Evolutionary conservation across 148 eudicot species (phyloP).

Genomic region (Persicaria maculosa): DNA sequence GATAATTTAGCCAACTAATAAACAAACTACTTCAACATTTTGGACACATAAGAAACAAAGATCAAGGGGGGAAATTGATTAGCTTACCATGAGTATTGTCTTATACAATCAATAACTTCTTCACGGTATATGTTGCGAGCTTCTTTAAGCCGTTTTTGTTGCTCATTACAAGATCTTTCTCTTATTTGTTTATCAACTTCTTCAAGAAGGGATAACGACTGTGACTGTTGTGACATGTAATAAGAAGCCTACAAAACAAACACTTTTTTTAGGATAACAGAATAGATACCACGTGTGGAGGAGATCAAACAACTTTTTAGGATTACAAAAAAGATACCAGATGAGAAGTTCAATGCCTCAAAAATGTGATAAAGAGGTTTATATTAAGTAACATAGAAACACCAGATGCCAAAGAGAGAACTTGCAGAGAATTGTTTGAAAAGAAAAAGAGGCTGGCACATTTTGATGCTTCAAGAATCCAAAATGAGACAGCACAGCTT

Average conservation of each 20-base stretch:
- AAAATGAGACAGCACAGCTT: not conserved
- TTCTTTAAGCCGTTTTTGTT: slow-evolving; percentile 82
- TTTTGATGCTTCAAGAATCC: not conserved
- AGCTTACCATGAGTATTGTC: slow-evolving; percentile 79
- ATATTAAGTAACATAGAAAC: no score
- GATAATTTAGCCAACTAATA: not conserved
- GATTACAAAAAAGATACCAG: no score
- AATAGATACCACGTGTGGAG: not conserved
- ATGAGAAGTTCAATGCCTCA: no score
- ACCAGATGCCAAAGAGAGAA: no score
- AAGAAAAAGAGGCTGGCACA: no score
- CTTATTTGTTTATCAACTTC: slow-evolving; percentile 85
- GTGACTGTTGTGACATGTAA: slow-evolving; percentile 82
- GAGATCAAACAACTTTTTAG: no score
- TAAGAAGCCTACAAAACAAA: slow-evolving; percentile 64
- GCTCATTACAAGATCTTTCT: slow-evolving; percentile 60
- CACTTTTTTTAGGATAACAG: not conserved
- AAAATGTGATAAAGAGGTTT: no score
- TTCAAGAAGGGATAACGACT: slow-evolving; percentile 69
- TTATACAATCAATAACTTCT: slow-evolving; percentile 78
- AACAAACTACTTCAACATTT: not conserved
- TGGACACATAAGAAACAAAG: no score
- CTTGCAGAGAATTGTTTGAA: no score
- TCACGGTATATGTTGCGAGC: slow-evolving; percentile 75
- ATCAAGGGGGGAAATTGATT: no score